These are phyloP conservation scores for Yamadazyma olivae DNA, from an alignment of 805 yeast species.

Conservation along the genomic window DNA sequence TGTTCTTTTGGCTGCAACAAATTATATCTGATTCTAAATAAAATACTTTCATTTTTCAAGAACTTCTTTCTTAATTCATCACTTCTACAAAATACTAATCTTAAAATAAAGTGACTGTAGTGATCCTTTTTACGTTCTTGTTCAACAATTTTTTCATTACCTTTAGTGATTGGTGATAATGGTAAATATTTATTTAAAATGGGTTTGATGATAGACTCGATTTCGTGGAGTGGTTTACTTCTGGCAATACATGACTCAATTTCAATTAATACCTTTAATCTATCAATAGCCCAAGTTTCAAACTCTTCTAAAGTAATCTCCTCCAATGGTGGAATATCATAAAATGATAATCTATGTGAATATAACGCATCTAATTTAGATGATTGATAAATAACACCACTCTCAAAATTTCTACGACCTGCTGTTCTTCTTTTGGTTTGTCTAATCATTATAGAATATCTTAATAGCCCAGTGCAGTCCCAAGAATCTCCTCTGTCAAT, in stretches of 20 bases:
- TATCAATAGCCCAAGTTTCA: constrained; percentile 93
- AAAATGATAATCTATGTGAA: constrained; percentile 63
- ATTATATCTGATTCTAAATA: constrained; percentile 73
- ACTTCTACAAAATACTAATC: constrained; percentile 85
- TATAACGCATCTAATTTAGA: constrained; percentile 39
- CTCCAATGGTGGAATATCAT: constrained; percentile 70
- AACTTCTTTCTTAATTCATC: constrained; percentile 82
- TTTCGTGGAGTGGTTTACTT: constrained; percentile 61
- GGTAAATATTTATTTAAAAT: constrained; percentile 65
- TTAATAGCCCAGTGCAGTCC: too few relatives aligned
- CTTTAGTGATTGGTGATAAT: constrained; percentile 31
- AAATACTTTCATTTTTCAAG: constrained; percentile 66
- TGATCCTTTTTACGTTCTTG: constrained; percentile 83
- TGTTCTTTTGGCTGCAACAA: constrained; percentile 65
- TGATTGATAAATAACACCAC: constrained; percentile 21
- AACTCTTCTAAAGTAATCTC: constrained; percentile 92
- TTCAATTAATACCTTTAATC: constrained; percentile 78
- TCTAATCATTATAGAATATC: constrained; percentile 52
- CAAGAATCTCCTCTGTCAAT: too few relatives aligned
- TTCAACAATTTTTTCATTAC: constrained; percentile 35
- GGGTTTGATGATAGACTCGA: constrained; percentile 63
- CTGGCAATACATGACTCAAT: constrained; percentile 74
- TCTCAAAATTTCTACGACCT: constrained; percentile 66
- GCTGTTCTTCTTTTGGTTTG: constrained; percentile 72
- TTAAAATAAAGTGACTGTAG: constrained; percentile 82